These are phyloP conservation scores for Solanum acaule DNA, from an alignment of 257 asterid species.

Conservation along the genomic window DNA sequence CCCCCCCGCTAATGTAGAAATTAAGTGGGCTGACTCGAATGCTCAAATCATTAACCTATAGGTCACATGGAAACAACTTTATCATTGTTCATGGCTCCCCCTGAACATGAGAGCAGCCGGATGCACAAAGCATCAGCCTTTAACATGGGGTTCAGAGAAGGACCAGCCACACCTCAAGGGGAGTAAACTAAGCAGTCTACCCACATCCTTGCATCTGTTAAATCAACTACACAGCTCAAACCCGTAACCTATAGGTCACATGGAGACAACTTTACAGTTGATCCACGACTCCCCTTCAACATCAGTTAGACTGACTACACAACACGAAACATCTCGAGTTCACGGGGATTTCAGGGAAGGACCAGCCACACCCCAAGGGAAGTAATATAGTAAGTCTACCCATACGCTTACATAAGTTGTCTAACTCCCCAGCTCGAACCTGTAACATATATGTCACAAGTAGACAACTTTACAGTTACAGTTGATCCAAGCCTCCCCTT, in stretches of 20 bases:
- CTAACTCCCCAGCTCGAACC: background rate
- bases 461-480: background rate
- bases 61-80: too few species aligned
- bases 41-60: too few species aligned
- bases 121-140: background rate
- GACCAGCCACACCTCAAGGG: background rate
- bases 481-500: background rate
- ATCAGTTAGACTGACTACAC: background rate
- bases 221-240: background rate
- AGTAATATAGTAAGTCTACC: background rate
- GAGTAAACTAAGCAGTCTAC: background rate
- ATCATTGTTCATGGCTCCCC: too few species aligned
- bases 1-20: too few species aligned
- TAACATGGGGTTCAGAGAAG: background rate
- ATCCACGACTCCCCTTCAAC: background rate
- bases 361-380: background rate
- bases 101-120: background rate
- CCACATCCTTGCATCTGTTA: background rate
- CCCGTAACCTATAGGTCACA: background rate
- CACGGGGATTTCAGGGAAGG: background rate
- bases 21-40: too few species aligned
- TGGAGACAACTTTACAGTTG: background rate
- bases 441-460: background rate
- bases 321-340: background rate
- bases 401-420: background rate